Evolutionary conservation across 176 grass and related monocot genomes (phyloP), one percentile per base, ranked within the genome.

Genomic region (Oryza glumipatula): DNA sequence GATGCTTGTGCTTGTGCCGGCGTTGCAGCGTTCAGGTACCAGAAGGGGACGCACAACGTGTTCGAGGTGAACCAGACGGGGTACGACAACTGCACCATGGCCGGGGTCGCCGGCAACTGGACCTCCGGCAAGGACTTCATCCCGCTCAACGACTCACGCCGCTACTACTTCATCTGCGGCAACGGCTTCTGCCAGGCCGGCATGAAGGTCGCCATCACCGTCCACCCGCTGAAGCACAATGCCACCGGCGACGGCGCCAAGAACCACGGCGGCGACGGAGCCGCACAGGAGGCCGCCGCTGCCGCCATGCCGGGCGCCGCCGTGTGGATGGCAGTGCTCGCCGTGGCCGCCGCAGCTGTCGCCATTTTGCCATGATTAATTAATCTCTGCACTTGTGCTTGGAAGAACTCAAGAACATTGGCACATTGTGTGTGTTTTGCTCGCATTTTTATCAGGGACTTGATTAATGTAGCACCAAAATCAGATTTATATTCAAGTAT

Each of bases 51-150:
- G 76, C 89, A 95, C 85, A 95, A 92, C 61, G 96, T 98, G 54
- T 91, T 98, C 73, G 86, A 88, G 86, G 96, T 98, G 91, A 98
- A 98, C 81, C 11, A 84, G 84, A 96, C 86, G 2, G 93, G 96
- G 65, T 94, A 96, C 74, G 91, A 96, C 61, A 96, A 96, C 91
- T 94, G 91, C 89, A 95, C 91, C 51, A 90, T 94, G 96, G 89
- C 56, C 45, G 91, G 88, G 9, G 80, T 94, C 68, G 70, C 89
- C 60, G 93, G 96, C 10, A 94, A 98, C 84, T 99, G 96, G 93
- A 96, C 82, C 76, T 99, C 96, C 49, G 89, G 96, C 66, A 92
- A 98, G 82, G 96, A 94, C 80, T 95, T 95, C 93, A 92, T 98
- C 77, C 85, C 83, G 33, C 85, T 94, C 49, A 47, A 78, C 46